phyloP scores from a whole-genome alignment of 495 filamentous ascomycete species.

The Aspergillus baeticus region DNA sequence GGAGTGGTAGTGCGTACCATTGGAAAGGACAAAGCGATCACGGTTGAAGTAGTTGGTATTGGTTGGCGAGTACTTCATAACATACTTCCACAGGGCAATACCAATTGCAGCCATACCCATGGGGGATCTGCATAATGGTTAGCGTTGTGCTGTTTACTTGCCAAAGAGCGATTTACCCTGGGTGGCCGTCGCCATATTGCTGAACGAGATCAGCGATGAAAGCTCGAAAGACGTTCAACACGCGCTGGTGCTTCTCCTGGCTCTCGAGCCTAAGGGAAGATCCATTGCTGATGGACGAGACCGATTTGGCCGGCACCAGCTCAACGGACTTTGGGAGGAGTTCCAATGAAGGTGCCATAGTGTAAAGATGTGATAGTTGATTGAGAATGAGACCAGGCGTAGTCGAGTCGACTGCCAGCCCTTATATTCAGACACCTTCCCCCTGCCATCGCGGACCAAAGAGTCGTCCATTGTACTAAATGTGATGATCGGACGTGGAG shows the following conservation, averaged over 20 bases:
- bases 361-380: neutral
- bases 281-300: neutral
- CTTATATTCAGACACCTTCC: neutral
- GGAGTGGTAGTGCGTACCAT: neutral
- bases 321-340: neutral
- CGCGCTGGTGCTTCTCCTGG: constrained; percentile 1
- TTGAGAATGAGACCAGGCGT: neutral
- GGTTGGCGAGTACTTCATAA: constrained; percentile 48
- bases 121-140: constrained; percentile 31
- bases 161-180: neutral
- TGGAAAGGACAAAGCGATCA: constrained; percentile 52
- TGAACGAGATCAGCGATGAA: constrained; percentile 3
- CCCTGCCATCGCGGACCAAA: neutral
- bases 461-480: neutral
- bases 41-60: constrained; percentile 48
- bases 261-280: neutral
- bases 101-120: constrained; percentile 58
- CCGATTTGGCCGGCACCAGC: neutral
- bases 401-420: neutral
- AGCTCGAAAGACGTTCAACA: constrained; percentile 3
- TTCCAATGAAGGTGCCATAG: constrained; percentile 1
- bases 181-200: constrained; percentile 3
- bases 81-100: constrained; percentile 49
- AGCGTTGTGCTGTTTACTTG: neutral
- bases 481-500: neutral